A percentile compares a stretch with the other conserved stretches of the same genome.
Evolutionary conservation across 306 rosid species (phyloP).

Genomic region (Dicorynia guianensis): DNA sequence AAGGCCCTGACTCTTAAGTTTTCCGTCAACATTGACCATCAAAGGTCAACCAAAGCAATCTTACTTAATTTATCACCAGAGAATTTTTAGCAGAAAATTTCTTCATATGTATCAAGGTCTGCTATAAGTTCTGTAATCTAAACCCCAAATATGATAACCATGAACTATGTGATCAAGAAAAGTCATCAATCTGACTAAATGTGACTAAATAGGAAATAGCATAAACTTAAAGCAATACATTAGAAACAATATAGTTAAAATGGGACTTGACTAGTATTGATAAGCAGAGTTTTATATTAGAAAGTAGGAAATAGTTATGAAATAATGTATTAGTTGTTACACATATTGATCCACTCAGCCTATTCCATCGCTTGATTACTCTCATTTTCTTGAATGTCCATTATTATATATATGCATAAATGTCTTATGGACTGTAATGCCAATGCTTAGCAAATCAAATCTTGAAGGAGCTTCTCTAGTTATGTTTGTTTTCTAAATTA

Average conservation of each 20-base stretch:
- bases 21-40: background rate
- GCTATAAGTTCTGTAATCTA: background rate
- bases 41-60: background rate
- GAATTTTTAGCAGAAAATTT: background rate
- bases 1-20: background rate
- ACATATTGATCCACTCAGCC: background rate
- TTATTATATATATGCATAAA: background rate
- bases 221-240: no score
- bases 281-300: background rate
- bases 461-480: background rate
- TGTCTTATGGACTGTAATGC: background rate
- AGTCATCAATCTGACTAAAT: background rate
- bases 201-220: background rate
- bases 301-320: constrained; percentile 1
- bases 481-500: background rate
- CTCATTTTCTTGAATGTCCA: background rate
- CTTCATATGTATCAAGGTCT: background rate
- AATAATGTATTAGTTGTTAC: background rate
- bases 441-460: background rate
- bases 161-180: background rate
- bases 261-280: constrained; percentile 5
- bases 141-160: background rate
- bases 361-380: constrained; percentile 8
- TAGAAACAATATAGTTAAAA: background rate
- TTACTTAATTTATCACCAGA: background rate